Evolutionary conservation across 176 grass and related monocot genomes (phyloP).

Genomic region (Eragrostis nindensis): DNA sequence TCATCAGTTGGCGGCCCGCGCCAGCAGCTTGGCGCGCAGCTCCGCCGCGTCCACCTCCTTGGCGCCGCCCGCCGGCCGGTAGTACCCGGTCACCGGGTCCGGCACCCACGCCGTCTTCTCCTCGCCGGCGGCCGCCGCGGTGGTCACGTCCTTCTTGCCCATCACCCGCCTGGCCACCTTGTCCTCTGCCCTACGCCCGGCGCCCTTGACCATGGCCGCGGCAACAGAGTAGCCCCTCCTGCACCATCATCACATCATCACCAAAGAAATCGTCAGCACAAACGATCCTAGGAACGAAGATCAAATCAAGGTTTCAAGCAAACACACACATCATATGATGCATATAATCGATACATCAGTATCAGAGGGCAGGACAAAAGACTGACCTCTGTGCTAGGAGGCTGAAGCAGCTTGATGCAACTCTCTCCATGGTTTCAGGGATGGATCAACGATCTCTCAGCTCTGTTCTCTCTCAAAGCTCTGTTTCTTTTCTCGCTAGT

Average conservation of each 20-base stretch:
- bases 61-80: conserved; percentile 40
- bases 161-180: conserved; percentile 7
- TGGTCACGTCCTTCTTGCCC: conserved; percentile 27
- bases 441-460: no score
- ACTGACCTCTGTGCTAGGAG: conserved; percentile 38
- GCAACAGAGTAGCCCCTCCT: conserved; percentile 54
- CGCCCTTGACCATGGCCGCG: conserved; percentile 37
- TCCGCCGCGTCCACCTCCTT: conserved; percentile 52
- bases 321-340: neutral
- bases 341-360: neutral
- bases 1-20: neutral
- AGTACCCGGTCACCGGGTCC: conserved; percentile 65
- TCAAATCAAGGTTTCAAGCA: neutral
- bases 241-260: neutral
- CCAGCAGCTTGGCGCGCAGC: conserved; percentile 45
- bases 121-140: neutral
- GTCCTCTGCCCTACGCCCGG: conserved; percentile 22
- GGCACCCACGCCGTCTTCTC: conserved; percentile 53
- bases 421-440: conserved; percentile 35
- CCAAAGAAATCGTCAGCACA: neutral
- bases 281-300: neutral
- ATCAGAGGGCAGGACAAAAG: neutral
- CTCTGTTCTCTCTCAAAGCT: no score
- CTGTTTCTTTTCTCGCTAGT: no score
- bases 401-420: conserved; percentile 29